Percentiles rank a stretch among this genome's conserved stretches.
Conservation (phyloP, 768 basidiomycete genomes). For the Xerocomus spinulosus region DNA sequence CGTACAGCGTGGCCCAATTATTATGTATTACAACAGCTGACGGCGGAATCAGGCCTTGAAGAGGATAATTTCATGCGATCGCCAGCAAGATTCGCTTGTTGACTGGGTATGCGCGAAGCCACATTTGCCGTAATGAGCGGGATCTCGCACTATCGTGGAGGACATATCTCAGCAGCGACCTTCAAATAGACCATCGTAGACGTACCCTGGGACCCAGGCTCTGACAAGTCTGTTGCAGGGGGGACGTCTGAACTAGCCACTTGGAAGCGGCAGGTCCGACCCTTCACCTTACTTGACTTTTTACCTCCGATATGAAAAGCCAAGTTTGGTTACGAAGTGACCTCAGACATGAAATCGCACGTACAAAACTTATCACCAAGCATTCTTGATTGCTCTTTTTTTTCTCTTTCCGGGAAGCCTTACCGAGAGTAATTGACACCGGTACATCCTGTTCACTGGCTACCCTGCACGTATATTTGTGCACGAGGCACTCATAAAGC, state of each 20-base stretch:
- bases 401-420: conserved; percentile 22
- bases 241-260: neutral
- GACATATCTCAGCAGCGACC: no score
- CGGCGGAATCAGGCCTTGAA: neutral
- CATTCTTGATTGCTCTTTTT: conserved; percentile 16
- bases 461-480: conserved; percentile 28
- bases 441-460: conserved; percentile 18
- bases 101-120: conserved; percentile 16
- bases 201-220: conserved; percentile 13
- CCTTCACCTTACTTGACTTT: conserved; percentile 19
- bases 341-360: conserved; percentile 13
- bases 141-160: no score
- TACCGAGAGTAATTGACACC: conserved; percentile 32
- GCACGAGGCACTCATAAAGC: conserved; percentile 32
- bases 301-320: conserved; percentile 8
- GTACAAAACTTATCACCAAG: conserved; percentile 11
- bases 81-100: conserved; percentile 21
- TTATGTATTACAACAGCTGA: conserved; percentile 15
- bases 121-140: conserved; percentile 26
- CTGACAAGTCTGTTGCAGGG: neutral
- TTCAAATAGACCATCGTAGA: no score
- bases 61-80: conserved; percentile 20
- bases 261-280: neutral
- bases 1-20: neutral
- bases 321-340: conserved; percentile 18